Evolutionary conservation across 495 filamentous ascomycete genomes (phyloP), one percentile per base, ranked within the genome.

Genomic region (Darksidea phi): DNA sequence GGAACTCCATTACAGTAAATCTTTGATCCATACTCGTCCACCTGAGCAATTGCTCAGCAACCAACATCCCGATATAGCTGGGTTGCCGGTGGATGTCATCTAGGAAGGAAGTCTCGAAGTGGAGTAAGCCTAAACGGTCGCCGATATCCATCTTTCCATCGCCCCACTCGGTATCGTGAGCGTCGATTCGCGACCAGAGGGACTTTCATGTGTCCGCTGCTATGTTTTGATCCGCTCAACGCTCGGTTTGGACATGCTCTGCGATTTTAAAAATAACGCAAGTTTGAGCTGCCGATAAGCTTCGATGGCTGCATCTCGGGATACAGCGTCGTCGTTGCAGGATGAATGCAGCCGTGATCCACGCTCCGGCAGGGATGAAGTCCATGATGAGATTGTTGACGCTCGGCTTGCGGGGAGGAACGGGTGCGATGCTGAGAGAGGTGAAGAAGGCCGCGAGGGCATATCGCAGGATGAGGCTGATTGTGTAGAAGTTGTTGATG

Each of bases 231-330:
- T 3, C 3, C 10, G 28, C 28, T 32, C 28, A 10, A 10, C 28
- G 3, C 10, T 32, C 28, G 10, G 28, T 32, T 32, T 32, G 3
- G 28, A 32, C 28, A 10, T 4, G 23, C 12, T 48, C 46, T 36
- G 46, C 18, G 41, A 36, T 37, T 49, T 63, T 28, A 49, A 63
- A 42, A 67, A 67, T 11, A 69, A 32, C 13, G 62, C 57, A 6
- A 66, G 36, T 37, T 65, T 69, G 20, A 69, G 54, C 24, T 43
- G 25, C 43, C 38, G 46, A 45, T 69, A 69, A 6, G 67, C 67
- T 47, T 69, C 55, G 21, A 69, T 58, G 8, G 67, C 57, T 13
- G 61, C 46, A 21, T 57, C 60, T 47, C 54, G 45, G 13, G 60
- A 57, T 17, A 48, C 4, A 32, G 28, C 50, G 10, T 6, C 23